These are phyloP conservation scores for Sclerotinia subarctica DNA, from an alignment of 2,329 filamentous ascomycete species.

Conservation along the genomic window DNA sequence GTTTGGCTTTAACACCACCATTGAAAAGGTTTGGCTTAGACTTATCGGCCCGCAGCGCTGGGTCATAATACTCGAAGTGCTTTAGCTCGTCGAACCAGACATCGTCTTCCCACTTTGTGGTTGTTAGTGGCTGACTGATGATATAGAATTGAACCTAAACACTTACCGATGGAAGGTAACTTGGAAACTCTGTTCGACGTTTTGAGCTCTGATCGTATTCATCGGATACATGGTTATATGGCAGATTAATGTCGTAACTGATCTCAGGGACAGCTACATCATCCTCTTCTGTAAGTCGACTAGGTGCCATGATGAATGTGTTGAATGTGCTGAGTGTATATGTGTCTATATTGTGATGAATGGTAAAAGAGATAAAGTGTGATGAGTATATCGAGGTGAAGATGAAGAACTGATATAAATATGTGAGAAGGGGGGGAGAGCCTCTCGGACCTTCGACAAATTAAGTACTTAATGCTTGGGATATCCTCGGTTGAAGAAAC, in stretches of 20 bases:
- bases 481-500: not conserved
- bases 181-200: slow-evolving; percentile 42
- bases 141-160: not conserved
- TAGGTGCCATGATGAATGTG: slow-evolving; percentile 27
- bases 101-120: slow-evolving; percentile 41
- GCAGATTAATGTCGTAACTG: slow-evolving; percentile 47
- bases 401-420: slow-evolving; percentile 21
- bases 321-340: not conserved
- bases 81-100: slow-evolving; percentile 46
- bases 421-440: not conserved
- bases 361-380: not conserved
- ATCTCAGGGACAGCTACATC: slow-evolving; percentile 26
- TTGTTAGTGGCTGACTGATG: slow-evolving; percentile 16
- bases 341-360: not conserved
- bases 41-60: slow-evolving; percentile 55
- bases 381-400: not conserved
- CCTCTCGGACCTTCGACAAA: not conserved
- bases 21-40: slow-evolving; percentile 58
- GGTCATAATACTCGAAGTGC: slow-evolving; percentile 46
- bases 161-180: slow-evolving; percentile 43
- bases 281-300: slow-evolving; percentile 27
- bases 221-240: slow-evolving; percentile 44
- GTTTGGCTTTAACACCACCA: slow-evolving; percentile 58
- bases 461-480: slow-evolving; percentile 6
- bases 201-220: slow-evolving; percentile 39